A percentile compares a stretch with the other conserved stretches of the same genome.
phyloP scores from a whole-genome alignment of 176 grass and related monocot species.

The Phyllostachys edulis region DNA sequence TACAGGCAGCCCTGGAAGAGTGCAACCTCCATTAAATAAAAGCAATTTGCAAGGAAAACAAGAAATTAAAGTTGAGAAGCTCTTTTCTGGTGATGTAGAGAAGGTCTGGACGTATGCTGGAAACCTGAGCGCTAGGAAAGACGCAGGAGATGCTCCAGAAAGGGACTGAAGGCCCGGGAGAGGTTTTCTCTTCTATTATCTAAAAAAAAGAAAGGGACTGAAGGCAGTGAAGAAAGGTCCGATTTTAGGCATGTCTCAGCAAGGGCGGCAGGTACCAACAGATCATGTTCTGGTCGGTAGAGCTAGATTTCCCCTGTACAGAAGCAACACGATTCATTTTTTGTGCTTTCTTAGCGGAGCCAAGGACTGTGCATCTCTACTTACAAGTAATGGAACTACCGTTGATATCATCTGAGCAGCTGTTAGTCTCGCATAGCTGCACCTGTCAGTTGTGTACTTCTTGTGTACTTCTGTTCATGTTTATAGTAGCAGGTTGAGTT shows the following conservation, averaged over 20 bases:
- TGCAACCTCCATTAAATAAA: conserved; percentile 50
- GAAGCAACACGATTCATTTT: conserved; percentile 53
- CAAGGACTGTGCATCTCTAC: conserved; percentile 31
- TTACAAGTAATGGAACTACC: conserved; percentile 31
- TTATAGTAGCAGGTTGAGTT: conserved; percentile 43
- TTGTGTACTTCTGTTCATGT: conserved; percentile 5
- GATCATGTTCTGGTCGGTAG: conserved; percentile 25
- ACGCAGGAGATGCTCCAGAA: conserved; percentile 65
- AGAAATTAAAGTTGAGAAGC: conserved; percentile 55
- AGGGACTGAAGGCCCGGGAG: conserved; percentile 72
- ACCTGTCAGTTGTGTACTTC: not conserved
- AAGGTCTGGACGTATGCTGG: conserved; percentile 86
- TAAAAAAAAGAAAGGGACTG: conserved; percentile 87
- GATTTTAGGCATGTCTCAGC: not conserved
- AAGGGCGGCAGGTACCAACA: conserved; percentile 13
- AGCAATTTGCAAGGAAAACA: conserved; percentile 30
- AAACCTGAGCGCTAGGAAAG: conserved; percentile 73
- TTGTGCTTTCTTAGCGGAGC: conserved; percentile 37
- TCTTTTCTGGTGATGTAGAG: conserved; percentile 60
- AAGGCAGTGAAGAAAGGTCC: conserved; percentile 10
- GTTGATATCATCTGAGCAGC: conserved; percentile 23
- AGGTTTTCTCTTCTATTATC: no score
- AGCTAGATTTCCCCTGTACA: conserved; percentile 58
- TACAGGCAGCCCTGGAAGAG: conserved; percentile 64
- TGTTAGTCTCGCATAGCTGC: conserved; percentile 22